A percentile compares a stretch with the other conserved stretches of the same genome.
These are phyloP conservation scores for Ceriops zippeliana DNA, from an alignment of 345 rosid genomes.

Conservation along the genomic window DNA sequence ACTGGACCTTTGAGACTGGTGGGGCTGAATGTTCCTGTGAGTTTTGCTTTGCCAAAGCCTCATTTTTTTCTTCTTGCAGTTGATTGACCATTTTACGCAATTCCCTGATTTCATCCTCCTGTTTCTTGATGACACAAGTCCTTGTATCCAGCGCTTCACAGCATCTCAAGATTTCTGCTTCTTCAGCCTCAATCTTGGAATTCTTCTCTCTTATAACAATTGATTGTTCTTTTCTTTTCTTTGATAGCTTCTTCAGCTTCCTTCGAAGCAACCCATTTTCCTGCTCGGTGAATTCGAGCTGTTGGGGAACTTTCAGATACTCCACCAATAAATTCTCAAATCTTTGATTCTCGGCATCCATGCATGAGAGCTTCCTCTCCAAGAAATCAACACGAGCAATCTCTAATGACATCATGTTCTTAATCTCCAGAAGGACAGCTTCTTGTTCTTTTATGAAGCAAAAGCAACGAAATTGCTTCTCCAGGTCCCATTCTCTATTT, in stretches of 20 bases:
- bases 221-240: slow-evolving; percentile 34
- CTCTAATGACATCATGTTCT: slow-evolving; percentile 38
- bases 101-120: slow-evolving; percentile 40
- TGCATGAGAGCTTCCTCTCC: slow-evolving; percentile 43
- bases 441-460: slow-evolving; percentile 54
- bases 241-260: slow-evolving; percentile 46
- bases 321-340: slow-evolving; percentile 31
- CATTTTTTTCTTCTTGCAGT: slow-evolving; percentile 44
- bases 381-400: slow-evolving; percentile 35
- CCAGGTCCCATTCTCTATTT: slow-evolving; percentile 43
- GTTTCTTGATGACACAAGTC: slow-evolving; percentile 26
- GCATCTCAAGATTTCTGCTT: slow-evolving; percentile 35
- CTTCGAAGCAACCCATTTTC: slow-evolving; percentile 43
- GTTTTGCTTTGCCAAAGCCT: slow-evolving; percentile 25
- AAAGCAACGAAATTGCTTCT: slow-evolving; percentile 40
- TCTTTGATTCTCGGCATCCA: slow-evolving; percentile 47
- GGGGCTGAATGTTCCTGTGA: slow-evolving; percentile 25
- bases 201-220: slow-evolving; percentile 32
- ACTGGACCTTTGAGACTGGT: slow-evolving; percentile 39
- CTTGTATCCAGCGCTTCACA: slow-evolving; percentile 27
- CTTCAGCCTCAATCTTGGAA: slow-evolving; percentile 30
- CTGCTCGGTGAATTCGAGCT: slow-evolving; percentile 34
- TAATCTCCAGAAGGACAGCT: slow-evolving; percentile 50
- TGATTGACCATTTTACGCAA: slow-evolving; percentile 23
- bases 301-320: slow-evolving; percentile 35